phyloP scores from a whole-genome alignment of 1,284 basidiomycete species.

The Malassezia globosa region DNA sequence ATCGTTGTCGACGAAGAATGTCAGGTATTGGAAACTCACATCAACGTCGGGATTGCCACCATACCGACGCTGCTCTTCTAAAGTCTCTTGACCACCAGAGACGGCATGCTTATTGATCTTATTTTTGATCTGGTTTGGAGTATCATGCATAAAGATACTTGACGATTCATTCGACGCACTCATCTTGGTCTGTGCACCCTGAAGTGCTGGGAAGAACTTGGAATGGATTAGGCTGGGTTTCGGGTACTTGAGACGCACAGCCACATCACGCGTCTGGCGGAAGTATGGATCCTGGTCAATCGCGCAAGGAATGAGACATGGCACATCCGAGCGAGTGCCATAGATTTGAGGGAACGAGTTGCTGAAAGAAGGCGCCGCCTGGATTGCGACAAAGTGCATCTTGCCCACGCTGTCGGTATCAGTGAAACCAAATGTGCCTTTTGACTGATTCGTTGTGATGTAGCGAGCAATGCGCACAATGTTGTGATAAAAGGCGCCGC shows the following conservation, averaged over 20 bases:
- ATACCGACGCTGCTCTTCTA: conserved; percentile 76
- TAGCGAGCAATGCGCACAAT: conserved; percentile 82
- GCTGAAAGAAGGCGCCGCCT: conserved; percentile 91
- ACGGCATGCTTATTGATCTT: conserved; percentile 69
- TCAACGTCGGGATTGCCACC: conserved; percentile 94
- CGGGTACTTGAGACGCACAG: conserved; percentile 82
- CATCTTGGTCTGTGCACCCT: conserved; percentile 98
- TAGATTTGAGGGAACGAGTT: conserved; percentile 99
- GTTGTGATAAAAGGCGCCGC: conserved; percentile 84
- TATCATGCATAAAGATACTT: conserved; percentile 92
- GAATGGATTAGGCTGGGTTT: conserved; percentile 86
- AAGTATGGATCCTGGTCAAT: conserved; percentile 93
- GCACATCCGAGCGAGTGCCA: conserved; percentile 69
- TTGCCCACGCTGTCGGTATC: conserved; percentile 92
- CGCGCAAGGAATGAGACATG: conserved; percentile 90
- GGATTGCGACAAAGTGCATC: conserved; percentile 92
- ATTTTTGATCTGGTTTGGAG: conserved; percentile 84
- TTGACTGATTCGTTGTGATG: conserved; percentile 85
- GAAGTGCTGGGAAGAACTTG: conserved; percentile 95
- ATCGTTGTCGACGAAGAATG: conserved; percentile 95
- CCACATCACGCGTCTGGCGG: conserved; percentile 90
- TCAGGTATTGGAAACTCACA: conserved; percentile 86
- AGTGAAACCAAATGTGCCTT: conserved; percentile 88
- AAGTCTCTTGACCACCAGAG: conserved; percentile 59
- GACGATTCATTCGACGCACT: conserved; percentile 81